phyloP scores from a whole-genome alignment of 345 rosid species.

The Gossypium longicalyx region DNA sequence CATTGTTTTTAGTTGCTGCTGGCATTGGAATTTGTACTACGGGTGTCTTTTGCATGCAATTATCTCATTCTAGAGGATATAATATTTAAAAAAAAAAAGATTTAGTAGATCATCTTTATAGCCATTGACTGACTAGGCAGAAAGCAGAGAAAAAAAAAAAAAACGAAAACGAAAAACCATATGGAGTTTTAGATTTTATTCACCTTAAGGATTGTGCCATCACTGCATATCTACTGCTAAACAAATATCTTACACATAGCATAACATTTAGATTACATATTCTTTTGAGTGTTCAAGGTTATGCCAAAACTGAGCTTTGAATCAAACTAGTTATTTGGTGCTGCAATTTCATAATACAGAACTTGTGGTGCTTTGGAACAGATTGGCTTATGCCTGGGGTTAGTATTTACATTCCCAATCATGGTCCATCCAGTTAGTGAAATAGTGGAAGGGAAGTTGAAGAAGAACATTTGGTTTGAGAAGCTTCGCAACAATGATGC shows the following conservation, averaged over 20 bases:
- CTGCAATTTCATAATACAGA: background rate
- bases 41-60: constrained; percentile 8
- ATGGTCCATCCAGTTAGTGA: constrained; percentile 83
- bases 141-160: background rate
- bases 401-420: constrained; percentile 78
- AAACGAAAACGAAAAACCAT: background rate
- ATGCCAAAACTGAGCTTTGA: too few species aligned
- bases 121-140: background rate
- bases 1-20: constrained; percentile 7
- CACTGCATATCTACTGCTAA: background rate
- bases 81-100: background rate
- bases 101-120: background rate
- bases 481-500: constrained; percentile 29
- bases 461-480: constrained; percentile 37
- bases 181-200: background rate
- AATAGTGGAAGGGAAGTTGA: constrained; percentile 74
- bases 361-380: constrained; percentile 24
- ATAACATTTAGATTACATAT: background rate
- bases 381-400: constrained; percentile 84
- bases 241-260: background rate
- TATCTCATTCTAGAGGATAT: background rate
- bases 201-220: background rate
- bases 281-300: background rate
- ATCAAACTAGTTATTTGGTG: background rate
- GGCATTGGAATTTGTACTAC: constrained; percentile 5